phyloP scores from a whole-genome alignment of 1,139 yeast genomes.

The Starmera stellimalicola region DNA sequence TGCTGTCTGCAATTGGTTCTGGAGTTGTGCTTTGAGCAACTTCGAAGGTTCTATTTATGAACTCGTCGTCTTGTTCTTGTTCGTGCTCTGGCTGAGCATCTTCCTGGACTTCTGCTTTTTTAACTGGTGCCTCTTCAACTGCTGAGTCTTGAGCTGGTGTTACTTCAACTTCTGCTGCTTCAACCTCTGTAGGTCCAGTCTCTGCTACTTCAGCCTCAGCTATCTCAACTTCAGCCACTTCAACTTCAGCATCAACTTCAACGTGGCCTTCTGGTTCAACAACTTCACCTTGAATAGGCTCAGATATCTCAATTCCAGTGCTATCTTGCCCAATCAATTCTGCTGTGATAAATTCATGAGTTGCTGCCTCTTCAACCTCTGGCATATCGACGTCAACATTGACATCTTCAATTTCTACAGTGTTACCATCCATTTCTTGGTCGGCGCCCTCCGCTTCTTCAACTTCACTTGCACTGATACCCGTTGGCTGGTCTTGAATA shows the following conservation, averaged over 20 bases:
- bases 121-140: not conserved
- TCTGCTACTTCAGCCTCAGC: no score
- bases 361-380: no score
- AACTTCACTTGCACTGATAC: no score
- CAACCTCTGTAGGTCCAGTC: not conserved
- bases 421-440: no score
- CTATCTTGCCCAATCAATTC: not conserved
- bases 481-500: no score
- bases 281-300: not conserved
- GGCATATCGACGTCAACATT: no score
- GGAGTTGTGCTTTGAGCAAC: conserved; percentile 5
- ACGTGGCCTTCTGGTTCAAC: conserved; percentile 3
- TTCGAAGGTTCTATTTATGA: conserved; percentile 3
- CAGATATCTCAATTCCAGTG: not conserved
- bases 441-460: no score
- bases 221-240: no score
- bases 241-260: conserved; percentile 1
- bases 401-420: no score
- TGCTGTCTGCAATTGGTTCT: not conserved
- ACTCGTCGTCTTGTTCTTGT: not conserved
- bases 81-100: not conserved
- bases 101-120: not conserved
- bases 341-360: not conserved
- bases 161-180: not conserved
- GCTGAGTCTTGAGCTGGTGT: not conserved